phyloP scores from a whole-genome alignment of 148 eudicot genomes.

The Salicornia ramosissima region DNA sequence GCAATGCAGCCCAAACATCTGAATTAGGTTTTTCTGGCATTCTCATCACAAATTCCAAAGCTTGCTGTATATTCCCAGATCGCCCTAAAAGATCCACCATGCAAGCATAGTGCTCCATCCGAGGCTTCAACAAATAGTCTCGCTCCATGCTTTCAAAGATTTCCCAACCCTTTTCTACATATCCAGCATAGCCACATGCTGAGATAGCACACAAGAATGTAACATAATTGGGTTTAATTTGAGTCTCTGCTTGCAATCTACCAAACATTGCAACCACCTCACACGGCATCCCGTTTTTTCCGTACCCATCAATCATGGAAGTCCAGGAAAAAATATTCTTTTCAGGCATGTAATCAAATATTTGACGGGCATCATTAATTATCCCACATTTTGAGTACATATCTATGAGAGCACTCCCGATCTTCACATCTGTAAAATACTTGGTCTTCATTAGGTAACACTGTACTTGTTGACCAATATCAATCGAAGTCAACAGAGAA shows the following conservation, averaged over 20 bases:
- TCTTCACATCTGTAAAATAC: constrained; percentile 46
- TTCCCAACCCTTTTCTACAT: constrained; percentile 56
- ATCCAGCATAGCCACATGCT: constrained; percentile 83
- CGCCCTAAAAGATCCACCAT: constrained; percentile 92
- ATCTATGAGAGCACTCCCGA: constrained; percentile 87
- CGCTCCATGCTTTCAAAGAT: constrained; percentile 73
- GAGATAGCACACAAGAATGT: constrained; percentile 77
- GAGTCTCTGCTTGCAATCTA: constrained; percentile 38
- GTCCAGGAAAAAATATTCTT: constrained; percentile 89
- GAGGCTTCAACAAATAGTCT: constrained; percentile 62
- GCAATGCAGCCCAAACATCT: constrained; percentile 90
- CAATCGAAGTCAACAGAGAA: constrained; percentile 48
- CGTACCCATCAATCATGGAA: constrained; percentile 93
- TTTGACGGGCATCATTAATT: constrained; percentile 54
- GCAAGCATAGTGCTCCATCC: constrained; percentile 92
- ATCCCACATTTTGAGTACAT: constrained; percentile 87
- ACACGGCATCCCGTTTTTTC: constrained; percentile 68
- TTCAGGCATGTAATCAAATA: constrained; percentile 65
- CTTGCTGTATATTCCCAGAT: constrained; percentile 57
- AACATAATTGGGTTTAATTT: constrained; percentile 52
- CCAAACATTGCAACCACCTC: constrained; percentile 61
- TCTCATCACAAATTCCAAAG: constrained; percentile 53
- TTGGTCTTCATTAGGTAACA: constrained; percentile 49
- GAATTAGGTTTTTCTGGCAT: constrained; percentile 83
- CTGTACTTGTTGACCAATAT: constrained; percentile 76